Evolutionary conservation across 2,329 filamentous ascomycete species (phyloP).

Genomic region (Phyllosticta ampelicida): DNA sequence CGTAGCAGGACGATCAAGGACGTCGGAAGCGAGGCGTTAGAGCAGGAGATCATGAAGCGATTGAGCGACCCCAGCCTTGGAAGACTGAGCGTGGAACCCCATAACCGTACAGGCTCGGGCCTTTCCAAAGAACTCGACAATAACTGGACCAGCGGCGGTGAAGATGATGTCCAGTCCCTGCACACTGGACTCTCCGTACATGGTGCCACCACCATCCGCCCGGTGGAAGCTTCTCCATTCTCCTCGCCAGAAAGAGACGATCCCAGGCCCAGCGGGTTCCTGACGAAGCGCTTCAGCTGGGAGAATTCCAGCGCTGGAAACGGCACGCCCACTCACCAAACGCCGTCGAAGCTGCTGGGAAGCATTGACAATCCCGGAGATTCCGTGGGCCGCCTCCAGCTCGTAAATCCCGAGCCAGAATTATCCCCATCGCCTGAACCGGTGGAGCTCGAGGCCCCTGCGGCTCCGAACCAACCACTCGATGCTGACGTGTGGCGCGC

Average conservation of each 20-base stretch:
- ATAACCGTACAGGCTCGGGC: constrained; percentile 50
- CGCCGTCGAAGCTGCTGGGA: background rate
- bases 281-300: constrained; percentile 29
- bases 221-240: background rate
- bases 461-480: constrained; percentile 9
- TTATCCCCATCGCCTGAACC: constrained; percentile 1
- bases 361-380: background rate
- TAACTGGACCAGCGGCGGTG: constrained; percentile 47
- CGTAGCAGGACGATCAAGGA: constrained; percentile 37
- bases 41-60: constrained; percentile 64
- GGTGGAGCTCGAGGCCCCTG: constrained; percentile 11
- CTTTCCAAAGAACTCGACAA: constrained; percentile 56
- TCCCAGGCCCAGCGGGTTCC: background rate
- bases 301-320: constrained; percentile 17
- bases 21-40: constrained; percentile 59
- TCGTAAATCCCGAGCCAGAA: constrained; percentile 12
- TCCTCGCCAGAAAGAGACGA: background rate
- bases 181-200: background rate
- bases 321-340: background rate
- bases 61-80: constrained; percentile 33
- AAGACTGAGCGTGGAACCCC: constrained; percentile 1
- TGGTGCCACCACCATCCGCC: background rate
- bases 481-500: constrained; percentile 9
- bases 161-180: background rate
- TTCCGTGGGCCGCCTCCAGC: constrained; percentile 11